phyloP scores from a whole-genome alignment of 2,329 filamentous ascomycete species.

The Raffaelea deltoideospora region DNA sequence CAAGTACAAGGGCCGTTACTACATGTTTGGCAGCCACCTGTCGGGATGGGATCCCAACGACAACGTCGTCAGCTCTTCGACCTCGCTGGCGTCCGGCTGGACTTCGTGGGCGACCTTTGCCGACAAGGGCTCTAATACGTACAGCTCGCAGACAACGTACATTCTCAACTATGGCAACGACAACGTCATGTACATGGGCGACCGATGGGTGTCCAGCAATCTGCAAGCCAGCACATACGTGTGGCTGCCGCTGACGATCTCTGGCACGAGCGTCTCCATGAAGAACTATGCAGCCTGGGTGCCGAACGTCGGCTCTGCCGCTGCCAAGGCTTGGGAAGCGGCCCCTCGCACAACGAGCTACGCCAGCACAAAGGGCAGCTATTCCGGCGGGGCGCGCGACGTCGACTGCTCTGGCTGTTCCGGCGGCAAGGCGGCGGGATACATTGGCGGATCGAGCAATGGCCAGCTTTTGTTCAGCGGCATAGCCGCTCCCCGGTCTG shows the following conservation, averaged over 20 bases:
- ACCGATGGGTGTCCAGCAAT: slow-evolving; percentile 37
- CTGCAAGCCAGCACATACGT: slow-evolving; percentile 41
- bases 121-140: slow-evolving; percentile 28
- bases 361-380: slow-evolving; percentile 33
- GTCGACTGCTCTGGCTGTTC: slow-evolving; percentile 38
- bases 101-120: slow-evolving; percentile 32
- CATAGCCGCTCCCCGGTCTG: no score
- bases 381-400: slow-evolving; percentile 27
- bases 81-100: slow-evolving; percentile 36
- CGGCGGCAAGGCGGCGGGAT: slow-evolving; percentile 33
- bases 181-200: slow-evolving; percentile 35
- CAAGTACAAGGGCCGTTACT: slow-evolving; percentile 35
- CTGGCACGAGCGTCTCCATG: slow-evolving; percentile 34
- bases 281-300: slow-evolving; percentile 41
- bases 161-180: slow-evolving; percentile 19
- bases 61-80: slow-evolving; percentile 30
- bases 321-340: slow-evolving; percentile 4
- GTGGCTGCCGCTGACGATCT: slow-evolving; percentile 45
- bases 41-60: slow-evolving; percentile 33
- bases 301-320: slow-evolving; percentile 2
- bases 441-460: slow-evolving; percentile 30
- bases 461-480: slow-evolving; percentile 31
- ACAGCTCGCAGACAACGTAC: slow-evolving; percentile 34
- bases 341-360: slow-evolving; percentile 23
- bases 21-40: slow-evolving; percentile 35